A percentile compares a stretch with the other conserved stretches of the same genome.
Conservation (phyloP, 345 rosid genomes). For the Hibiscus trionum region DNA sequence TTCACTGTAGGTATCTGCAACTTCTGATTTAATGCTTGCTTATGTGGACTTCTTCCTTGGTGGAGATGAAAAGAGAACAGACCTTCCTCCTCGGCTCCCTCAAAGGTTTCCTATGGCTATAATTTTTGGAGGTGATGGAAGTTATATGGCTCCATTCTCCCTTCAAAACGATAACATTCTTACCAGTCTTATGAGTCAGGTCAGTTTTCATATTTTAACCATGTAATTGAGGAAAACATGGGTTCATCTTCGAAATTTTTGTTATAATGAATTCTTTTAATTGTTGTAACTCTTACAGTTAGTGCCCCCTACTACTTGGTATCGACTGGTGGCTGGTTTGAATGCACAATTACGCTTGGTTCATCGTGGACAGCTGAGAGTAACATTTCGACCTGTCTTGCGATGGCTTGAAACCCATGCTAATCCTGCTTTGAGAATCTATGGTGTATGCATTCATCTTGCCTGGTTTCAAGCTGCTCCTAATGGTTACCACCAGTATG, state of each 20-base stretch:
- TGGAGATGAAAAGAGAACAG: conserved; percentile 92
- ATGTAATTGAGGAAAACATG: not conserved
- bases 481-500: conserved; percentile 85
- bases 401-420: conserved; percentile 93
- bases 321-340: conserved; percentile 92
- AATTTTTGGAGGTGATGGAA: conserved; percentile 95
- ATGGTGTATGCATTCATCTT: conserved; percentile 63
- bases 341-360: conserved; percentile 92
- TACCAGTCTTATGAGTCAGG: conserved; percentile 93
- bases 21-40: conserved; percentile 92
- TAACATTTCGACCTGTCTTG: conserved; percentile 60
- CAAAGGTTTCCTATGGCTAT: conserved; percentile 80
- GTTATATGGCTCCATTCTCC: conserved; percentile 93
- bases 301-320: conserved; percentile 90
- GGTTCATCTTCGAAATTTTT: conserved; percentile 12
- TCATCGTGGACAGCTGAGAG: conserved; percentile 63
- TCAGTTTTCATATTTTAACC: conserved; percentile 18
- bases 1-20: conserved; percentile 73
- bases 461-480: conserved; percentile 90
- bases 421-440: conserved; percentile 67
- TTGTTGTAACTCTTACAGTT: conserved; percentile 36
- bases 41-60: conserved; percentile 85
- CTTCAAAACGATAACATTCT: conserved; percentile 89
- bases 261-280: conserved; percentile 13
- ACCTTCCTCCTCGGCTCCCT: conserved; percentile 75